Percentiles rank a stretch among this genome's conserved stretches.
Conservation (phyloP, 768 basidiomycete genomes). For the Mycena olivaceomarginata region DNA sequence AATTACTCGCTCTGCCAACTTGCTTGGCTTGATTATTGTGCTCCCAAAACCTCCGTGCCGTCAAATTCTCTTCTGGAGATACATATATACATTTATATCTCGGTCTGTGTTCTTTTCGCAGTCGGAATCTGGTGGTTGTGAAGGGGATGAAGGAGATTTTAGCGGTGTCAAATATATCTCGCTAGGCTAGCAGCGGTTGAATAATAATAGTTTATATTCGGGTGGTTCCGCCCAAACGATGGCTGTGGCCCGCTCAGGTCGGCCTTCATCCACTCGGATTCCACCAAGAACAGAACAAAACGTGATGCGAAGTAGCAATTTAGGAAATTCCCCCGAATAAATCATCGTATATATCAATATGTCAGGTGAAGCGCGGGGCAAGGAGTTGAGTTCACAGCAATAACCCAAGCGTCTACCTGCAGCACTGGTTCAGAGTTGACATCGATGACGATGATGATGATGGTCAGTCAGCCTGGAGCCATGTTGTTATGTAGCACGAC, state of each 20-base stretch:
- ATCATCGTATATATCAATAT: not conserved
- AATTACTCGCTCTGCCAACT: not conserved
- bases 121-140: not conserved
- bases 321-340: not conserved
- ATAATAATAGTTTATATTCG: not conserved
- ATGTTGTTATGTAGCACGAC: too few relatives aligned
- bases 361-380: too few relatives aligned
- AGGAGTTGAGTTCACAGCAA: too few relatives aligned
- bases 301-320: not conserved
- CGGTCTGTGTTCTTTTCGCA: not conserved
- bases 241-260: slow-evolving; percentile 3
- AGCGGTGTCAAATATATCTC: not conserved
- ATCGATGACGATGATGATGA: too few relatives aligned
- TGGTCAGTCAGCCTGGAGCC: too few relatives aligned
- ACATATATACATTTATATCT: not conserved
- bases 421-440: too few relatives aligned
- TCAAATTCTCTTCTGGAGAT: not conserved
- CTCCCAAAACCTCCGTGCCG: not conserved
- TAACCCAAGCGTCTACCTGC: too few relatives aligned
- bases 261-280: not conserved
- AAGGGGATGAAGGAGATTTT: not conserved
- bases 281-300: not conserved
- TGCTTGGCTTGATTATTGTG: too few relatives aligned
- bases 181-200: not conserved
- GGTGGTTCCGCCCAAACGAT: slow-evolving; percentile 5